Percentiles rank a stretch among this genome's conserved stretches.
Conservation (phyloP, 2,329 filamentous ascomycete genomes). For the Alternaria sp. region DNA sequence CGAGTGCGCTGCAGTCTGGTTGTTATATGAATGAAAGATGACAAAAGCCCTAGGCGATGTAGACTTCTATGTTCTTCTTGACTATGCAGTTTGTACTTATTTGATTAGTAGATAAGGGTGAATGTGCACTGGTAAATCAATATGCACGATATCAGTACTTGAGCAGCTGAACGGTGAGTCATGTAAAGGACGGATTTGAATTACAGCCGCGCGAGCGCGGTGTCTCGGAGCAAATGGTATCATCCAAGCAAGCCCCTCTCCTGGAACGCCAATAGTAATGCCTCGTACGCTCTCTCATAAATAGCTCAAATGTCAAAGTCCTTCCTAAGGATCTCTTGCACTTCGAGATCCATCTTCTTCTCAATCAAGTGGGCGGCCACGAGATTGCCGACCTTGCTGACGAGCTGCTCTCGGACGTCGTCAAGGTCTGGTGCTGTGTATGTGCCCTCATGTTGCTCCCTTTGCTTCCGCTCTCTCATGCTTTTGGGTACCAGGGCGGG, state of each 20-base stretch:
- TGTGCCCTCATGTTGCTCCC: conserved; percentile 27
- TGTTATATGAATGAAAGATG: not conserved
- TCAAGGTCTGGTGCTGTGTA: conserved; percentile 53
- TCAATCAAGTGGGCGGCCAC: conserved; percentile 27
- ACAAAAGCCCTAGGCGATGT: not conserved
- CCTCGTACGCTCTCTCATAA: not conserved
- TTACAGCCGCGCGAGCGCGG: not conserved
- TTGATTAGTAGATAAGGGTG: not conserved
- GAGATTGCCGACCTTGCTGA: conserved; percentile 54
- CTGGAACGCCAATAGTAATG: conserved; percentile 3
- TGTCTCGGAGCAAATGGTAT: conserved; percentile 1
- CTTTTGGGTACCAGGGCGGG: conserved; percentile 50
- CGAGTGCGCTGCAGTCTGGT: not conserved
- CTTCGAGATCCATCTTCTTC: conserved; percentile 40
- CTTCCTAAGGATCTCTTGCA: conserved; percentile 8
- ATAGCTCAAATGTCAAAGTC: conserved; percentile 8
- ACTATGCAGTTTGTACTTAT: not conserved
- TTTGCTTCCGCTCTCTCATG: conserved; percentile 44
- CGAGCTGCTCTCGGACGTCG: conserved; percentile 49
- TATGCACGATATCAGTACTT: not conserved
- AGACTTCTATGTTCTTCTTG: not conserved
- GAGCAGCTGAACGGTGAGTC: not conserved
- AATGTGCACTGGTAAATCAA: not conserved
- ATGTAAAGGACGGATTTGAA: not conserved
- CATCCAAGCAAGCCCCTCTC: not conserved